Base-by-base conservation (phyloP, 2,329 filamentous ascomycete genomes). In the Conoideocrella luteorostrata region DNA sequence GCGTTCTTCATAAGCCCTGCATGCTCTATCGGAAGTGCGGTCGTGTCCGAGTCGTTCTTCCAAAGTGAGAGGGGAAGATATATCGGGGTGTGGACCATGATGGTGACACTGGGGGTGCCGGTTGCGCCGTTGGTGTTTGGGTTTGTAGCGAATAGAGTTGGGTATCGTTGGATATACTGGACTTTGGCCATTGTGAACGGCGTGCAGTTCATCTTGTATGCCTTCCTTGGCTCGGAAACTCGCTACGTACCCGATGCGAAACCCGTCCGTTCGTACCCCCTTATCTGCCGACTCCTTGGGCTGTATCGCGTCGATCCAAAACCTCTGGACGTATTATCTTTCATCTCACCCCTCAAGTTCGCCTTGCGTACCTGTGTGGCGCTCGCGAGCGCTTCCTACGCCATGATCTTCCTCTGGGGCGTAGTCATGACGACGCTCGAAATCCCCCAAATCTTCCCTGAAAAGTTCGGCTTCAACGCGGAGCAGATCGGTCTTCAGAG, bases 101-200 rank as follows among this genome's bases (percentile, higher is more conserved):
- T 55, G 53, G 42, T 52, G 4, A 55, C 50, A 0, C 21, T 55
- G 9, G 50, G 53, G 6, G 50, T 55, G 6, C 52, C 52, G 7
- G 68, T 56, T 7, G 59, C 60, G 3, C 61, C 62, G 0, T 54
- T 65, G 20, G 52, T 65, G 13, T 60, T 73, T 33, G 66, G 68
- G 1, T 67, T 65, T 22, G 75, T 79, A 1, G 67, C 71, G 1
- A 61, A 72, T 44, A 66, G 71, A 9, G 69, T 72, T 12, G 70
- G 72, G 1, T 80, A 75, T 44, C 65, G 71, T 13, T 80, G 77
- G 76, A 77, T 79, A 21, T 80, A 75, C 56, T 80, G 71, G 68
- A 67, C 72, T 18, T 59, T 79, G 18, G 73, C 74, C 2, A 79
- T 80, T 32, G 68, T 75, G 10, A 55, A 54, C 13, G 46, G 22